phyloP scores from a whole-genome alignment of 331 rosid genomes.

The Malus hybrid region DNA sequence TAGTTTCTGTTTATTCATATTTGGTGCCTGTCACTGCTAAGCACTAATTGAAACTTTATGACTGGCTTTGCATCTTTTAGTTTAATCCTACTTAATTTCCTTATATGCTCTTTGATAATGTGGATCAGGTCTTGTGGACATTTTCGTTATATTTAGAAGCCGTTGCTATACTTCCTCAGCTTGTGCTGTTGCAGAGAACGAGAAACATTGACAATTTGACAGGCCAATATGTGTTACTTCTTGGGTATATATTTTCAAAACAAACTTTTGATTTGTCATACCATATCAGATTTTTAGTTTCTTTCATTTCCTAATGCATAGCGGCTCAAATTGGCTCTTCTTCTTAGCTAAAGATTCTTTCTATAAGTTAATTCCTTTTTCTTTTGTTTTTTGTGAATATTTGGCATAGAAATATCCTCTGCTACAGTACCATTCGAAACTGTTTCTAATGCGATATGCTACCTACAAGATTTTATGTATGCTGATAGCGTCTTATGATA shows the following conservation, averaged over 20 bases:
- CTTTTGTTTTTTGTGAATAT: not conserved
- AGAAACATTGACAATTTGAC: constrained; percentile 29
- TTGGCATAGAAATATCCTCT: not conserved
- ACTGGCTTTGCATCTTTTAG: not conserved
- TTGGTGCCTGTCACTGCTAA: not conserved
- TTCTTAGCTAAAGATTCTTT: not conserved
- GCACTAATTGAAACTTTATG: not conserved
- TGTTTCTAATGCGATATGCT: not conserved
- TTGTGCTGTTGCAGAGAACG: constrained; percentile 28
- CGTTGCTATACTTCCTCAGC: constrained; percentile 29
- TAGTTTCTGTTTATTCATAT: not conserved
- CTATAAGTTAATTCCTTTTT: not conserved
- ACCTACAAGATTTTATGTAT: not conserved
- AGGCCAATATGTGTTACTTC: constrained; percentile 26
- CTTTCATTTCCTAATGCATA: not conserved
- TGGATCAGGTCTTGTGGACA: constrained; percentile 25
- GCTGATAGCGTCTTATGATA: not conserved
- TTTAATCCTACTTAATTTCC: not conserved
- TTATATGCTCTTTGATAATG: not conserved
- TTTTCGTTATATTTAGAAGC: constrained; percentile 26
- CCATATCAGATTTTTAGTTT: not conserved
- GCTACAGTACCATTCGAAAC: not conserved
- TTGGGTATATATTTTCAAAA: constrained; percentile 12
- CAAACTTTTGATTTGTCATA: not conserved
- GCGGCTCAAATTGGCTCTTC: not conserved